phyloP scores from a whole-genome alignment of 208 protist species.

The Crithidia sp. region DNA sequence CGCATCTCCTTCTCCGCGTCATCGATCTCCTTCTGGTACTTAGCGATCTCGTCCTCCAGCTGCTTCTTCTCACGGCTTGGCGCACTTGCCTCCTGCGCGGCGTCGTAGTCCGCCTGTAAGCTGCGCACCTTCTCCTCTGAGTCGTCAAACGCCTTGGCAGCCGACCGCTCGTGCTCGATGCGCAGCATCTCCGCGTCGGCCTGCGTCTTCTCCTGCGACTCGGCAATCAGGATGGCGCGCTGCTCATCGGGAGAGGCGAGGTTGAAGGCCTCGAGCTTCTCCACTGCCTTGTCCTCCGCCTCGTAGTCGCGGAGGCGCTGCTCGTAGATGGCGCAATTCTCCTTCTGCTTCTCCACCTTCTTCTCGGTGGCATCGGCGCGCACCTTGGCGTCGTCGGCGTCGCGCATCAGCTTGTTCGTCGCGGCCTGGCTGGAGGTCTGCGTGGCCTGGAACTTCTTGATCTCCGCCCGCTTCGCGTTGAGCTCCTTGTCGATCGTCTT shows the following conservation, averaged over 20 bases:
- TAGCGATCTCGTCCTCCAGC: conserved; percentile 49
- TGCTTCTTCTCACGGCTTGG: conserved; percentile 49
- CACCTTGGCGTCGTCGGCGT: conserved; percentile 50
- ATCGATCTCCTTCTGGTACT: conserved; percentile 67
- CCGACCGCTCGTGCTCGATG: conserved; percentile 34
- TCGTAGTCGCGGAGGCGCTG: conserved; percentile 34
- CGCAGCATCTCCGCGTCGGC: conserved; percentile 35
- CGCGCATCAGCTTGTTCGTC: conserved; percentile 33
- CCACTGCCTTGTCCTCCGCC: conserved; percentile 45
- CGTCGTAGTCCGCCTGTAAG: conserved; percentile 58
- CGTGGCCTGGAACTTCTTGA: conserved; percentile 37
- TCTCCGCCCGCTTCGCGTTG: conserved; percentile 39
- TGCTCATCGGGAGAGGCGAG: conserved; percentile 60
- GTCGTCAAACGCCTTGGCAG: conserved; percentile 23
- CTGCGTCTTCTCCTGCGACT: conserved; percentile 26
- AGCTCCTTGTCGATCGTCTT: conserved; percentile 45
- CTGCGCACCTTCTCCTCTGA: conserved; percentile 25
- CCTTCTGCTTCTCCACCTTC: conserved; percentile 43
- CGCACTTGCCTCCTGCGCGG: conserved; percentile 33
- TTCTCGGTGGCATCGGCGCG: conserved; percentile 45
- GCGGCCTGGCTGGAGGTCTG: conserved; percentile 35
- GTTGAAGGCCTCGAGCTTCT: conserved; percentile 63
- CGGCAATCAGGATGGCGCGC: conserved; percentile 33
- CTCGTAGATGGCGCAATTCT: conserved; percentile 36
- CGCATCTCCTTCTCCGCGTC: conserved; percentile 53